phyloP scores from a whole-genome alignment of 768 basidiomycete genomes.

The Hygrocybe punicea region DNA sequence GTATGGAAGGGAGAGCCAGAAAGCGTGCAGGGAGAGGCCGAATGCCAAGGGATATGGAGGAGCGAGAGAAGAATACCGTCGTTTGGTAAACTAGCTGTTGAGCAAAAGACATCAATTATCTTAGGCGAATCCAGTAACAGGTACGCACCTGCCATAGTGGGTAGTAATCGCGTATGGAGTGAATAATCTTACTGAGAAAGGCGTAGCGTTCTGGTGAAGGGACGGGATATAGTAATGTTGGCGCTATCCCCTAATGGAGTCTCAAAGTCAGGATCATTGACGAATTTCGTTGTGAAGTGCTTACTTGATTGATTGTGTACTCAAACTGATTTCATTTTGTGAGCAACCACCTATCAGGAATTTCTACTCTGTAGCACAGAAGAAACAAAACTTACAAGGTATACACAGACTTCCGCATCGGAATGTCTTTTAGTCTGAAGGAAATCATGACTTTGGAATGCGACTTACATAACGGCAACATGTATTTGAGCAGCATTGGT shows the following conservation, averaged over 20 bases:
- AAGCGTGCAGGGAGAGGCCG: conserved; percentile 69
- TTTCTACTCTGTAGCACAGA: neutral
- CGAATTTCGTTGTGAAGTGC: conserved; percentile 9
- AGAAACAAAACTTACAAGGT: conserved; percentile 38
- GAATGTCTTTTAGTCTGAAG: conserved; percentile 12
- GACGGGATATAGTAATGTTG: conserved; percentile 85
- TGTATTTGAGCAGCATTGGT: conserved; percentile 78
- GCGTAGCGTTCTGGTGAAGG: conserved; percentile 59
- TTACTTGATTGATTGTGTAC: conserved; percentile 85
- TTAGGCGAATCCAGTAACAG: conserved; percentile 13
- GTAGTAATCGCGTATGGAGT: conserved; percentile 87
- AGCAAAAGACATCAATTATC: neutral
- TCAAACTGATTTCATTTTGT: conserved; percentile 55
- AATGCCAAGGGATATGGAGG: conserved; percentile 80
- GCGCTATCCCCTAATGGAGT: conserved; percentile 70
- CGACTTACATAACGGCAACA: conserved; percentile 86
- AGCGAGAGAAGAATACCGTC: conserved; percentile 90
- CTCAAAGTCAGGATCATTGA: neutral
- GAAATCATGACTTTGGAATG: neutral
- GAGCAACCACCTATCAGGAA: neutral
- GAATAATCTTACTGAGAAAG: conserved; percentile 72
- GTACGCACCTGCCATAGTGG: conserved; percentile 82
- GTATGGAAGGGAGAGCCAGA: conserved; percentile 70
- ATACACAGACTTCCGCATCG: conserved; percentile 36
- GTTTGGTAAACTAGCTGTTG: conserved; percentile 80